Conservation (phyloP, 1,284 basidiomycete species). For the Singerocomus rubriflavus region DNA sequence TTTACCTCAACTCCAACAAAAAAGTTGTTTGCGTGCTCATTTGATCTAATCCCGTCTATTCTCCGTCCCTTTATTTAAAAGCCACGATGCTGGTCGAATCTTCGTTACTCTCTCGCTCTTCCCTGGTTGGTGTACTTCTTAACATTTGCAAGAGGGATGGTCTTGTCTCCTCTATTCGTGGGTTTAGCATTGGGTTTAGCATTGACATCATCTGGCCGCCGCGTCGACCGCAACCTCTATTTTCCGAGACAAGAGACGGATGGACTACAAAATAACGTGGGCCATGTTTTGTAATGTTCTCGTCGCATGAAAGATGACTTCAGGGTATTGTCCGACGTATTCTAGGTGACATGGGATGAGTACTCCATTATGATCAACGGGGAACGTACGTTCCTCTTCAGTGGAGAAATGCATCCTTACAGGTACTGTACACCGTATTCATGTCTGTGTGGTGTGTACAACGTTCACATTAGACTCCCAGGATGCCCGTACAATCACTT, state of each 20-base stretch:
- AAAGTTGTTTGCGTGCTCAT: background rate
- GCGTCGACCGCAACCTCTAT: constrained; percentile 10
- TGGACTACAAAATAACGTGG: constrained; percentile 22
- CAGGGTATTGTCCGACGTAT: background rate
- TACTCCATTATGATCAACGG: constrained; percentile 48
- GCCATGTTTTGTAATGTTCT: background rate
- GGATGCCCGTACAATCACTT: constrained; percentile 42
- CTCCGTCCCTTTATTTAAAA: background rate
- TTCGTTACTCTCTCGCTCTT: background rate
- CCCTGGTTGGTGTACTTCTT: background rate
- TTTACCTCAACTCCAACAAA: background rate
- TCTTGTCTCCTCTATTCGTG: constrained; percentile 11
- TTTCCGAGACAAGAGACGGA: constrained; percentile 17
- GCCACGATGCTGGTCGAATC: background rate
- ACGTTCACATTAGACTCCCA: constrained; percentile 13
- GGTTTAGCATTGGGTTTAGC: constrained; percentile 12
- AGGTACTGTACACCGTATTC: constrained; percentile 22
- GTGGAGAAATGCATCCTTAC: constrained; percentile 49
- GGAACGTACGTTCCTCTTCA: constrained; percentile 43
- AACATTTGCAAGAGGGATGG: constrained; percentile 7
- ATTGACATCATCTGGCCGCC: constrained; percentile 8
- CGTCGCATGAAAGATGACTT: background rate
- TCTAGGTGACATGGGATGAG: constrained; percentile 44
- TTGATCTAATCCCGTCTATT: background rate
- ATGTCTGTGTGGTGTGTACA: background rate